phyloP scores from a whole-genome alignment of 129 eudicot genomes.

The Flaveria brownii region DNA sequence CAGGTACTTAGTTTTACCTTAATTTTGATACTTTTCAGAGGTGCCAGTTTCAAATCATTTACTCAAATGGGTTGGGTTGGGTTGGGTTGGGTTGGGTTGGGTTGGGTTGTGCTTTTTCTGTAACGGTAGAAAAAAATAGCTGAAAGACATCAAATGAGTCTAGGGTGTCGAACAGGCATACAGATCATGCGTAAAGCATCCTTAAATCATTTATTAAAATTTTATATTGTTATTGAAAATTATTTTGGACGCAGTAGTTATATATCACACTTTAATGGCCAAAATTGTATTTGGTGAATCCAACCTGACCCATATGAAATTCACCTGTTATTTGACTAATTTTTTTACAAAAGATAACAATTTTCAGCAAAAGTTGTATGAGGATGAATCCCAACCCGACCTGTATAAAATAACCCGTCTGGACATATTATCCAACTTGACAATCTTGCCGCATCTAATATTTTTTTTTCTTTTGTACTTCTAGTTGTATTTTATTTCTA shows the following conservation, averaged over 20 bases:
- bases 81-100: not conserved
- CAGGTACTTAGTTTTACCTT: constrained; percentile 50
- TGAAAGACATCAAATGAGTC: constrained; percentile 1
- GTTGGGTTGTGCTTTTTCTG: not conserved
- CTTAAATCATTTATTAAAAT: not conserved
- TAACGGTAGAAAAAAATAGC: not conserved
- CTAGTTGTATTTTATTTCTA: not conserved
- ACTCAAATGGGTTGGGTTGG: not conserved
- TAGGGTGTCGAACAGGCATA: not conserved
- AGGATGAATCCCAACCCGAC: not conserved
- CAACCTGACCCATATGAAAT: not conserved
- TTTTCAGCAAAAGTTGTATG: not conserved
- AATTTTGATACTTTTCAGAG: not conserved
- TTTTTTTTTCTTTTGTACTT: not conserved
- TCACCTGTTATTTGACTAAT: not conserved
- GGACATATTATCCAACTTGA: not conserved
- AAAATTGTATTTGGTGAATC: not conserved
- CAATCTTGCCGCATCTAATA: not conserved
- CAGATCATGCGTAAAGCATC: not conserved
- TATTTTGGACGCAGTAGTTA: not conserved
- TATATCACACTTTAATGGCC: not conserved
- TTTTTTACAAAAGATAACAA: not conserved
- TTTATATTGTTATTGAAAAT: not conserved
- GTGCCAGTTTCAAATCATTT: not conserved
- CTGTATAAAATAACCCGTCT: not conserved